These are phyloP conservation scores for Ustilago esculenta DNA, from an alignment of 1,284 basidiomycete genomes.

Conservation along the genomic window DNA sequence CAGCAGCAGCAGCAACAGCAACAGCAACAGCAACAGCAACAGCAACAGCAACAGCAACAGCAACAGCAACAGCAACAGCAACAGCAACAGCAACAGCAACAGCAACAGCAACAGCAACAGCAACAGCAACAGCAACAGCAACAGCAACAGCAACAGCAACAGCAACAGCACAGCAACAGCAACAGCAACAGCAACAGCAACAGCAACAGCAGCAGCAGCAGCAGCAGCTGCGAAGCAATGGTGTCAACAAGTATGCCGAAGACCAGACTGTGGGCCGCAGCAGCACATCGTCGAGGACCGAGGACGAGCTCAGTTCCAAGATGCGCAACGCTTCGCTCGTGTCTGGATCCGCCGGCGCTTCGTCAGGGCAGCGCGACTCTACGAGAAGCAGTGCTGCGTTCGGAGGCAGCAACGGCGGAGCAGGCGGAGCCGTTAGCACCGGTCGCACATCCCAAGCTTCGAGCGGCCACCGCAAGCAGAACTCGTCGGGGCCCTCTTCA, in stretches of 20 bases:
- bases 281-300: slow-evolving; percentile 25
- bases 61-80: no score
- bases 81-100: slow-evolving; percentile 1
- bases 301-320: slow-evolving; percentile 32
- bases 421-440: slow-evolving; percentile 15
- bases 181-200: slow-evolving; percentile 2
- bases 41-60: no score
- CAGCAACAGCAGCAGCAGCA: slow-evolving; percentile 1
- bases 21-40: slow-evolving; percentile 26
- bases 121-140: slow-evolving; percentile 20
- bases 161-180: slow-evolving; percentile 13
- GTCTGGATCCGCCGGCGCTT: slow-evolving; percentile 11
- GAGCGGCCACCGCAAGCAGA: slow-evolving; percentile 37
- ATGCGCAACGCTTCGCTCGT: slow-evolving; percentile 37
- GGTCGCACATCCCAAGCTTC: slow-evolving; percentile 43
- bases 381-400: slow-evolving; percentile 30
- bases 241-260: slow-evolving; percentile 41
- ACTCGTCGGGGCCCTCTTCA: slow-evolving; percentile 34
- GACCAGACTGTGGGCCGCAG: slow-evolving; percentile 40
- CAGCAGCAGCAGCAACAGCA: neutral
- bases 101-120: slow-evolving; percentile 31
- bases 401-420: no score
- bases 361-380: slow-evolving; percentile 30
- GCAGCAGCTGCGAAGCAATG: slow-evolving; percentile 22
- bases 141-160: slow-evolving; percentile 3